Conservation (phyloP, 192 early-diverging fungal species). For the Linderina pennispora region DNA sequence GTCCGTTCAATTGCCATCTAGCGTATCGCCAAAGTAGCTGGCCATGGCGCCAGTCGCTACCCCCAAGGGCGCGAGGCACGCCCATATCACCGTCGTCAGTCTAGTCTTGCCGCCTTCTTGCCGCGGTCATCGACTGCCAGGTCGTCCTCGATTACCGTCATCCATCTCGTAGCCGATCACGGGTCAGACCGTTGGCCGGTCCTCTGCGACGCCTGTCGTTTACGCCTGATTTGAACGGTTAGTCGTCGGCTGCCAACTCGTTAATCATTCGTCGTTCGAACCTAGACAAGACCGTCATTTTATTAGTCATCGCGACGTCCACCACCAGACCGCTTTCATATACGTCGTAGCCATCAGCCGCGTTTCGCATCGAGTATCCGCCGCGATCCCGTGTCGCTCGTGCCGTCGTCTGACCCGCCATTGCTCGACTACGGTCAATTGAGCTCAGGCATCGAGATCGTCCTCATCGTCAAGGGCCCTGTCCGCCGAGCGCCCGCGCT, state of each 20-base stretch:
- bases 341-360: no score
- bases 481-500: slow-evolving; percentile 65
- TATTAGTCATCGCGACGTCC: no score
- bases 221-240: slow-evolving; percentile 9
- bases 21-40: slow-evolving; percentile 40
- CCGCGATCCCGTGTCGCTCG: no score
- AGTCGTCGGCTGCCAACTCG: slow-evolving; percentile 12
- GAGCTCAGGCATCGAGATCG: slow-evolving; percentile 39
- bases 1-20: slow-evolving; percentile 42
- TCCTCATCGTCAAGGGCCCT: slow-evolving; percentile 27
- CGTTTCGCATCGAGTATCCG: no score
- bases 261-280: no score
- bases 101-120: no score
- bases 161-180: slow-evolving; percentile 2
- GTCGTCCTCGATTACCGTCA: background rate
- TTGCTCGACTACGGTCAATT: no score
- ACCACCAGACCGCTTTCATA: no score
- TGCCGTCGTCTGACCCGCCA: no score
- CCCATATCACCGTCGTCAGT: slow-evolving; percentile 1
- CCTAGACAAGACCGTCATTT: no score
- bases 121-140: no score
- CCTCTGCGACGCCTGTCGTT: slow-evolving; percentile 1
- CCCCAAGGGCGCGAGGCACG: slow-evolving; percentile 5
- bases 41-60: slow-evolving; percentile 13
- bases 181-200: background rate